These are phyloP conservation scores for Ambrosiella xylebori DNA, from an alignment of 2,329 filamentous ascomycete species.

Conservation along the genomic window DNA sequence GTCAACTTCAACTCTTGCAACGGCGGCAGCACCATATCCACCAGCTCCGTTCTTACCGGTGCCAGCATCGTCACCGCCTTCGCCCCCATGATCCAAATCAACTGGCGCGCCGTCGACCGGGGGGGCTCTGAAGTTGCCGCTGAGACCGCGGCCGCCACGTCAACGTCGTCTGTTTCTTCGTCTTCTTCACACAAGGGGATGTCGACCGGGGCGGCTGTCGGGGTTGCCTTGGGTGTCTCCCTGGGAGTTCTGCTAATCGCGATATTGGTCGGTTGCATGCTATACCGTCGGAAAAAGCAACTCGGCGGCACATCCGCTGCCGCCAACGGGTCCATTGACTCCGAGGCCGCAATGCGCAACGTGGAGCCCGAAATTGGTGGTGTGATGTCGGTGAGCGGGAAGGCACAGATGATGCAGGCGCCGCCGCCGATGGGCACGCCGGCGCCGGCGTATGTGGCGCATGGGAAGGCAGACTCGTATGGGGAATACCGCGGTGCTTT, in stretches of 20 bases:
- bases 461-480: slow-evolving; percentile 2
- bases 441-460: slow-evolving; percentile 7
- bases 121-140: slow-evolving; percentile 12
- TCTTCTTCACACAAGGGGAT: slow-evolving; percentile 6
- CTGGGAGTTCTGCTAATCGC: slow-evolving; percentile 10
- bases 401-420: slow-evolving; percentile 1
- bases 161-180: slow-evolving; percentile 5
- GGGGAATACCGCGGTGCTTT: slow-evolving; percentile 8
- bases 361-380: background rate
- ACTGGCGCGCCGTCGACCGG: slow-evolving; percentile 16
- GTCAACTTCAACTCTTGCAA: slow-evolving; percentile 13
- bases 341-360: background rate
- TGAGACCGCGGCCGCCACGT: background rate
- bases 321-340: slow-evolving; percentile 4
- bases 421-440: slow-evolving; percentile 4
- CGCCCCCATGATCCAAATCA: slow-evolving; percentile 20
- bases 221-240: slow-evolving; percentile 15
- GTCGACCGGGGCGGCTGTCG: slow-evolving; percentile 13
- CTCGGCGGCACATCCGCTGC: background rate
- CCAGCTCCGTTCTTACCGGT: slow-evolving; percentile 4
- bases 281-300: slow-evolving; percentile 4
- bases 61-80: slow-evolving; percentile 6
- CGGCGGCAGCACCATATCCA: slow-evolving; percentile 5
- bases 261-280: slow-evolving; percentile 7
- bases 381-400: background rate